A percentile compares a stretch with the other conserved stretches of the same genome.
These are phyloP conservation scores for Populus trichocarpa DNA, from an alignment of 441 rosid genomes.

Conservation along the genomic window DNA sequence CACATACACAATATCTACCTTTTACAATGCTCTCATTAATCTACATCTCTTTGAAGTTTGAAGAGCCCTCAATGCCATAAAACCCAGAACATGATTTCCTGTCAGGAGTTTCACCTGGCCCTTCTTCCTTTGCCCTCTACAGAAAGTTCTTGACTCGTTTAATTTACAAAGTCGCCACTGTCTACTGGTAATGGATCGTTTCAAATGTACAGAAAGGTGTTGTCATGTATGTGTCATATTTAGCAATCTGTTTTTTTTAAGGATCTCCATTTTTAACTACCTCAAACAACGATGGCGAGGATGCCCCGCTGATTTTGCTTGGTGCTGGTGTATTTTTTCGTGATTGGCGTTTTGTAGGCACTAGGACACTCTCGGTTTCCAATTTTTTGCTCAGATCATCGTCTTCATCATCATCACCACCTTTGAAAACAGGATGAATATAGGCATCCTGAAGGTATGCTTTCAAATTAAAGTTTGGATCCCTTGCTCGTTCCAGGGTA, in stretches of 20 bases:
- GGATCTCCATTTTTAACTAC: constrained; percentile 10
- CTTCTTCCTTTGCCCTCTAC: background rate
- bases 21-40: background rate
- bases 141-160: constrained; percentile 7
- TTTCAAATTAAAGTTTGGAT: constrained; percentile 69
- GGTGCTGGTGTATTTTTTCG: constrained; percentile 77
- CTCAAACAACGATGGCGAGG: constrained; percentile 39
- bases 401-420: constrained; percentile 36
- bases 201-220: constrained; percentile 3
- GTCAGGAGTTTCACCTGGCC: background rate
- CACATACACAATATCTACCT: too few relatives aligned
- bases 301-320: constrained; percentile 57
- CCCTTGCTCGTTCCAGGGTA: constrained; percentile 73
- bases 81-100: background rate
- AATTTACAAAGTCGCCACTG: constrained; percentile 9
- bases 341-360: constrained; percentile 79
- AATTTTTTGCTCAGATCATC: constrained; percentile 21
- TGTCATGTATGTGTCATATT: background rate
- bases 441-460: constrained; percentile 72
- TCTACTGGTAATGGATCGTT: background rate
- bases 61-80: background rate
- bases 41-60: background rate
- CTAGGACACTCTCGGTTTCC: constrained; percentile 52
- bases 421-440: constrained; percentile 69
- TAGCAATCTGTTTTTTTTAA: constrained; percentile 13